phyloP scores from a whole-genome alignment of 495 filamentous ascomycete genomes.

The Penicillium cosmopolitanum region DNA sequence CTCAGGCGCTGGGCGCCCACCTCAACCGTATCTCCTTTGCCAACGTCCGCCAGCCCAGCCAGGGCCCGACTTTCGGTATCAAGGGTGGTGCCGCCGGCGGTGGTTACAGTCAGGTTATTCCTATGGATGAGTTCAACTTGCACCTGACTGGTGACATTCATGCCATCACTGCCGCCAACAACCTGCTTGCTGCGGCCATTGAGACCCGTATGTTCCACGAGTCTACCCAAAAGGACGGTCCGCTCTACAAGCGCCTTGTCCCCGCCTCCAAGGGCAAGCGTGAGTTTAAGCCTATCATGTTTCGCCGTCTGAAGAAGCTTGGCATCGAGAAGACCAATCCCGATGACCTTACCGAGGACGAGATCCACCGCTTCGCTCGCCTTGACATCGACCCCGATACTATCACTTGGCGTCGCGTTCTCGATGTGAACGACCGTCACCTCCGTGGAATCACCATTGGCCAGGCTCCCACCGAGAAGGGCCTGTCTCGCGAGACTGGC shows the following conservation, averaged over 20 bases:
- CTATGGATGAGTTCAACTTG: slow-evolving; percentile 99
- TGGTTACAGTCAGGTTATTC: slow-evolving; percentile 97
- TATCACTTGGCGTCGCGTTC: slow-evolving; percentile 94
- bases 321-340: slow-evolving; percentile 95
- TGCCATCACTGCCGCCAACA: slow-evolving; percentile 96
- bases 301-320: slow-evolving; percentile 88
- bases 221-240: slow-evolving; percentile 85
- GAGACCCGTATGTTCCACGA: slow-evolving; percentile 99
- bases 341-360: slow-evolving; percentile 84
- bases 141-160: slow-evolving; percentile 98
- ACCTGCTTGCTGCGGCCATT: slow-evolving; percentile 95
- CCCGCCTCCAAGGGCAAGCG: slow-evolving; percentile 88
- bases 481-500: slow-evolving; percentile 77
- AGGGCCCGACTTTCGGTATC: slow-evolving; percentile 98
- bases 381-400: slow-evolving; percentile 96
- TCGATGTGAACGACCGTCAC: slow-evolving; percentile 97
- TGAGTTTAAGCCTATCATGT: slow-evolving; percentile 85
- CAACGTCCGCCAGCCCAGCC: slow-evolving; percentile 95
- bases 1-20: slow-evolving; percentile 91
- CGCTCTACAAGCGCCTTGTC: slow-evolving; percentile 87
- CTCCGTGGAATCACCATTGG: slow-evolving; percentile 86
- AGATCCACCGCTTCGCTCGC: slow-evolving; percentile 83
- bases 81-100: slow-evolving; percentile 97
- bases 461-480: slow-evolving; percentile 87
- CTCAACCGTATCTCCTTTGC: slow-evolving; percentile 86